Evolutionary conservation across 768 basidiomycete genomes (phyloP).

Genomic region (Clathrus columnatus): DNA sequence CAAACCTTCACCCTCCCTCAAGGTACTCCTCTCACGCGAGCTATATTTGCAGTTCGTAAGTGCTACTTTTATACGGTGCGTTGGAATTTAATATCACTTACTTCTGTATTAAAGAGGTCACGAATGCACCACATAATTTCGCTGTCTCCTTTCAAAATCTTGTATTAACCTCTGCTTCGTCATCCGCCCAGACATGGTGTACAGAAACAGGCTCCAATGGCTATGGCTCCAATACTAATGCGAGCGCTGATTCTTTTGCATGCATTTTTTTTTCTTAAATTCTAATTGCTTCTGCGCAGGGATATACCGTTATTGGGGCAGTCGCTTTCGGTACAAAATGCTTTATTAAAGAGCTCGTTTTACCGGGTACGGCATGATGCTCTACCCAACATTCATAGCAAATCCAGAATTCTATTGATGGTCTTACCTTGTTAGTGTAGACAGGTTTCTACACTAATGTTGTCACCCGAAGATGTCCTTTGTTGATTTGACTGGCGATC

Average conservation of each 20-base stretch:
- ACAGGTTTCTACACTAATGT: background rate
- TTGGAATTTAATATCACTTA: background rate
- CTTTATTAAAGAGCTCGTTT: background rate
- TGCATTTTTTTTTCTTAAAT: background rate
- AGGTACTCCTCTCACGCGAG: background rate
- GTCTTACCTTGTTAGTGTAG: no score
- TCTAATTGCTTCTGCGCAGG: background rate
- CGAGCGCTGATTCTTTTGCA: background rate
- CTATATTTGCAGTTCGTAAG: slow-evolving; percentile 7
- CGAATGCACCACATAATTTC: slow-evolving; percentile 4
- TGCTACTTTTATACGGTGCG: background rate
- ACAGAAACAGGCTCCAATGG: background rate
- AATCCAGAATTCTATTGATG: background rate
- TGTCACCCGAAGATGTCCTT: no score
- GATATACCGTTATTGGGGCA: background rate
- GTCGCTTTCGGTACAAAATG: slow-evolving; percentile 2
- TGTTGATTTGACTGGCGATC: no score
- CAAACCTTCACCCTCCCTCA: background rate
- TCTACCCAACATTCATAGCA: background rate
- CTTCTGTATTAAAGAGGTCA: background rate
- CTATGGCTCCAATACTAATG: background rate
- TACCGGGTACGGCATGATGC: slow-evolving; percentile 1
- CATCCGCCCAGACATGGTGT: slow-evolving; percentile 1
- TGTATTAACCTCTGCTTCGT: background rate
- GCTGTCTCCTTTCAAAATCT: background rate